These are phyloP conservation scores for Maudiozyma saulgeensis DNA, from an alignment of 805 yeast species.

Conservation along the genomic window DNA sequence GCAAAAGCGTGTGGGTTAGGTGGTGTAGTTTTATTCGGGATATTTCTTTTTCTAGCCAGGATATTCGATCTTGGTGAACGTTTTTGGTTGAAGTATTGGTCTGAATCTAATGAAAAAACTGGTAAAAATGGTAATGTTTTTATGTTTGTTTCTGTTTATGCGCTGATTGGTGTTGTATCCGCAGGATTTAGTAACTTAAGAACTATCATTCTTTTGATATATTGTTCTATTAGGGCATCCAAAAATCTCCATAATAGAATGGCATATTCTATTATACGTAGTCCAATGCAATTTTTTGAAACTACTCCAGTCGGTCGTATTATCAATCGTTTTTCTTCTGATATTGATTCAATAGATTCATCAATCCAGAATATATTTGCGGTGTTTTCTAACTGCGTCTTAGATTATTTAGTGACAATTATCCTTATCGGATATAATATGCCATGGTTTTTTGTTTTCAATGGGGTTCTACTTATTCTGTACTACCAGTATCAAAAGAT, in stretches of 20 bases:
- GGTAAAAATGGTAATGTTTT: conserved; percentile 37
- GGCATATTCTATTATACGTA: conserved; percentile 43
- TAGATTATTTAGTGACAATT: conserved; percentile 42
- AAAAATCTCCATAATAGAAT: conserved; percentile 45
- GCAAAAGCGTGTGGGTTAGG: conserved; percentile 47
- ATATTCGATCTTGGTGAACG: conserved; percentile 37
- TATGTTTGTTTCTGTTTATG: conserved; percentile 45
- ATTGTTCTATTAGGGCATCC: conserved; percentile 49
- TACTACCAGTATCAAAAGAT: conserved; percentile 63
- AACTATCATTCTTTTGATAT: conserved; percentile 41
- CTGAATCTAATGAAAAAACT: conserved; percentile 39
- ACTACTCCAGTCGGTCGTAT: conserved; percentile 62
- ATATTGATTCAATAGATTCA: conserved; percentile 48
- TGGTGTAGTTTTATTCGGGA: conserved; percentile 38
- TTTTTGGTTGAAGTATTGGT: conserved; percentile 64
- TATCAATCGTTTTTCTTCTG: conserved; percentile 56
- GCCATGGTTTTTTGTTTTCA: conserved; percentile 45
- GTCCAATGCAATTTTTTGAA: conserved; percentile 63
- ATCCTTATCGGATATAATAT: conserved; percentile 42
- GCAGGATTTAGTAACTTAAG: conserved; percentile 40
- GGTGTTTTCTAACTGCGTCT: conserved; percentile 35
- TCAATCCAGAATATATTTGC: conserved; percentile 46
- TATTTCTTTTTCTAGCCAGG: conserved; percentile 29
- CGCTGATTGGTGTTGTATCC: conserved; percentile 44
- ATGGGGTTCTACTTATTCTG: conserved; percentile 37